Evolutionary conservation across 805 yeast genomes (phyloP).

Genomic region (Pichia exigua): DNA sequence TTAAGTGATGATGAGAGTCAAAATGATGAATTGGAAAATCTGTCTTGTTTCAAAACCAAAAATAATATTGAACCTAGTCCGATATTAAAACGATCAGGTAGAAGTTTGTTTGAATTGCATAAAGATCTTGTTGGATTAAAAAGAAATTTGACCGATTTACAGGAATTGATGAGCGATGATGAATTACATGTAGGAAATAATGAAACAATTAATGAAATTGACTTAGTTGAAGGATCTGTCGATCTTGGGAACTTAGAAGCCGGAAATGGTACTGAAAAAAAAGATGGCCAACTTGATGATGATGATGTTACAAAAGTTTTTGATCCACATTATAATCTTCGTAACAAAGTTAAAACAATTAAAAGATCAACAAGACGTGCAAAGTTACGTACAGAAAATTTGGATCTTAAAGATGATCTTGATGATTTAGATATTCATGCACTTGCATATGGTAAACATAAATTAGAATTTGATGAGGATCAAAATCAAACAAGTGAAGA

Average conservation of each 20-base stretch:
- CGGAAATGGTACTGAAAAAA: slow-evolving; percentile 7
- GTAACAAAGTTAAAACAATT: slow-evolving; percentile 35
- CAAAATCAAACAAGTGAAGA: slow-evolving; percentile 12
- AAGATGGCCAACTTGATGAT: slow-evolving; percentile 15
- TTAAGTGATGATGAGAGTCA: not conserved
- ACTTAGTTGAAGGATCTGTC: not conserved
- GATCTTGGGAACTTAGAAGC: not conserved
- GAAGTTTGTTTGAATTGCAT: slow-evolving; percentile 9
- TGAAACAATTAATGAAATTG: not conserved
- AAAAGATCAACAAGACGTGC: slow-evolving; percentile 46
- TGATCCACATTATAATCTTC: slow-evolving; percentile 10
- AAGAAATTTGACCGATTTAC: slow-evolving; percentile 6
- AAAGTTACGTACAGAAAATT: slow-evolving; percentile 36
- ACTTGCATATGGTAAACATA: slow-evolving; percentile 19
- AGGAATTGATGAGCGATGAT: slow-evolving; percentile 2
- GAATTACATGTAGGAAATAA: not conserved
- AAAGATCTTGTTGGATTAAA: slow-evolving; percentile 5
- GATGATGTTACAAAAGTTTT: slow-evolving; percentile 1
- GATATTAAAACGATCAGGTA: slow-evolving; percentile 4
- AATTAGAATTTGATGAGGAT: slow-evolving; percentile 1
- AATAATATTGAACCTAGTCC: slow-evolving; percentile 9
- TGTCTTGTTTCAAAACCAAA: not conserved
- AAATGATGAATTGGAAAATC: not conserved
- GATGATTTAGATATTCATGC: slow-evolving; percentile 35
- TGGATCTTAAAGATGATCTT: slow-evolving; percentile 24